phyloP scores from a whole-genome alignment of 768 basidiomycete genomes.

The Serendipita sp. region DNA sequence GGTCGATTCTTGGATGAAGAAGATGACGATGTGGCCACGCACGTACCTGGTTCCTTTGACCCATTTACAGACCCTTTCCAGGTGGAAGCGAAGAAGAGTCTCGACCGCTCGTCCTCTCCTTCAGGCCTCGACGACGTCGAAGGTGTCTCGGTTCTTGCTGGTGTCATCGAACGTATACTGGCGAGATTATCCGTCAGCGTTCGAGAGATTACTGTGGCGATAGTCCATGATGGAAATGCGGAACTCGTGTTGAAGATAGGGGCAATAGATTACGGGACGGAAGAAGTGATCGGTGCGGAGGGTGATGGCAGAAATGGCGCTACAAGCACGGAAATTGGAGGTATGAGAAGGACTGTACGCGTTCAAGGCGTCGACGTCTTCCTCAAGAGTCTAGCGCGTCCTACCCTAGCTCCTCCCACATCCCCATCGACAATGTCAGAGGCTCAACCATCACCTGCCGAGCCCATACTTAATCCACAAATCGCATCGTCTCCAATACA shows the following conservation, averaged over 20 bases:
- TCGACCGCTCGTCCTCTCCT: not conserved
- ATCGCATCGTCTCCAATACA: not conserved
- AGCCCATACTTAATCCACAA: not conserved
- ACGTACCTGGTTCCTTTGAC: conserved; percentile 42
- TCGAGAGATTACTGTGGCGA: conserved; percentile 45
- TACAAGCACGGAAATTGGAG: conserved; percentile 12
- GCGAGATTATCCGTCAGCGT: conserved; percentile 68
- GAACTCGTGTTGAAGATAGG: conserved; percentile 44
- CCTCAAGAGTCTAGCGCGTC: conserved; percentile 28
- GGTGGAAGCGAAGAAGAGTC: not conserved
- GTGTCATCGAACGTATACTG: conserved; percentile 62
- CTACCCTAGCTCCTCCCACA: conserved; percentile 8
- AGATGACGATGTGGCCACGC: conserved; percentile 10
- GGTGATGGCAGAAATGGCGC: not conserved
- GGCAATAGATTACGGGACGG: conserved; percentile 43
- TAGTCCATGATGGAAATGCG: conserved; percentile 49
- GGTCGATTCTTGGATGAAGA: not conserved
- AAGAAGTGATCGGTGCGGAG: conserved; percentile 15
- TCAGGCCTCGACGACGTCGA: conserved; percentile 26
- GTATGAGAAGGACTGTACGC: conserved; percentile 33
- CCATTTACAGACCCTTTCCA: conserved; percentile 23
- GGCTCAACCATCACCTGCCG: not conserved
- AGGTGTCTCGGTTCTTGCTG: conserved; percentile 68
- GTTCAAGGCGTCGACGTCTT: conserved; percentile 43
- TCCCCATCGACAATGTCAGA: no score